These are phyloP conservation scores for Beauveria medogensis DNA, from an alignment of 2,329 filamentous ascomycete species.

Conservation along the genomic window DNA sequence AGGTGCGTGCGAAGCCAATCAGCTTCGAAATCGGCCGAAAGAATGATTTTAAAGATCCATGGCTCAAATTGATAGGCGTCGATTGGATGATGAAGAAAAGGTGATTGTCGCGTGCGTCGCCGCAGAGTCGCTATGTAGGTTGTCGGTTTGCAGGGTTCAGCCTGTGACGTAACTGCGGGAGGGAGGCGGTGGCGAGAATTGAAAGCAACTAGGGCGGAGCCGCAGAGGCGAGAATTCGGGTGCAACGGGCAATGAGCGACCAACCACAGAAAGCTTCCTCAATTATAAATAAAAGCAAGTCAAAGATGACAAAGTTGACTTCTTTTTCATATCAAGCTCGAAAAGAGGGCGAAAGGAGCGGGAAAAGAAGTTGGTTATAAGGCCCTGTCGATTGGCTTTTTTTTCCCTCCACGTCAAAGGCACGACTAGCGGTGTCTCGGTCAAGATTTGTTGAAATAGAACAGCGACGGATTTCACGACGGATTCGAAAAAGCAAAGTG, in stretches of 20 bases:
- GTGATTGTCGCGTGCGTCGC: neutral
- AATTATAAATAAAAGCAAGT: neutral
- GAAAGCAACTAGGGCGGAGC: neutral
- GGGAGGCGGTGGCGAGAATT: slow-evolving; percentile 9
- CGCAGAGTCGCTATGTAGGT: neutral
- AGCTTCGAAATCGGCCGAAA: slow-evolving; percentile 4
- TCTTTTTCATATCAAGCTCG: neutral
- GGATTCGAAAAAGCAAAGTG: neutral
- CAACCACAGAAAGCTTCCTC: neutral
- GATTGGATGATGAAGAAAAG: neutral
- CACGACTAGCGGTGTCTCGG: neutral
- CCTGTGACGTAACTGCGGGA: slow-evolving; percentile 6
- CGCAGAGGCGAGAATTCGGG: neutral
- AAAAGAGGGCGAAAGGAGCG: neutral
- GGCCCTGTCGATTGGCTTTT: slow-evolving; percentile 1
- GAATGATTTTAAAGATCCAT: neutral
- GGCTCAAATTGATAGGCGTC: neutral
- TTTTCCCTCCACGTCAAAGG: neutral
- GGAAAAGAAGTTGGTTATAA: neutral
- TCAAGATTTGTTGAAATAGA: neutral
- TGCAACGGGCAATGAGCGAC: neutral
- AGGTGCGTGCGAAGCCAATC: neutral
- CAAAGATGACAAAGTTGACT: neutral
- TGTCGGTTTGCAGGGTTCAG: slow-evolving; percentile 8
- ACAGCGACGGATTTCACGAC: neutral